Evolutionary conservation across 805 yeast species (phyloP).

Genomic region (Candida sphagnicola): DNA sequence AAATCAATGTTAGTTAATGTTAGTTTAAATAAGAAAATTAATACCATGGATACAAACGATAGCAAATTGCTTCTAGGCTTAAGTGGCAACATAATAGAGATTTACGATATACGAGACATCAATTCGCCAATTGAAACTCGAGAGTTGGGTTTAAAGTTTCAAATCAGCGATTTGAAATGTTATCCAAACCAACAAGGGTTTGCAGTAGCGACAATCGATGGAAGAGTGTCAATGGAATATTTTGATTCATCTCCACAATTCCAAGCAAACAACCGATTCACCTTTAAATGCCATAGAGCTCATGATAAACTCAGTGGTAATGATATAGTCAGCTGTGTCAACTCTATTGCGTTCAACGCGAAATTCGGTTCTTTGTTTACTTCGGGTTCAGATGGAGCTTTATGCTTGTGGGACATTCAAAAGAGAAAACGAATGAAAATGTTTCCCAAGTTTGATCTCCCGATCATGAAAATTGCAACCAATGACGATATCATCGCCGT

Average conservation of each 20-base stretch:
- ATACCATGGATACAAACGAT: conserved; percentile 56
- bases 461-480: conserved; percentile 17
- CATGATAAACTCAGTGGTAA: conserved; percentile 33
- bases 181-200: conserved; percentile 55
- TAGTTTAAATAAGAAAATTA: conserved; percentile 38
- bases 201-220: conserved; percentile 74
- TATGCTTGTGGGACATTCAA: conserved; percentile 49
- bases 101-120: conserved; percentile 53
- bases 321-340: conserved; percentile 53
- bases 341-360: conserved; percentile 42
- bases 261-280: conserved; percentile 50
- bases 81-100: conserved; percentile 48
- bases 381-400: conserved; percentile 48
- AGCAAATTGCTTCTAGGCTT: conserved; percentile 48
- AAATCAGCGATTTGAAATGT: conserved; percentile 52
- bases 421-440: conserved; percentile 41
- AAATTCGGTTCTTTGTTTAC: conserved; percentile 40
- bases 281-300: conserved; percentile 75
- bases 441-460: conserved; percentile 26
- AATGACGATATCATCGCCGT: conserved; percentile 24
- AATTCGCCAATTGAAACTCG: conserved; percentile 44
- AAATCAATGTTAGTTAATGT: conserved; percentile 7
- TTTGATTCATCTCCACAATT: conserved; percentile 46
- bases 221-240: conserved; percentile 72
- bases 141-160: conserved; percentile 65